phyloP scores from a whole-genome alignment of 164 flowering plant genomes.

The Platanus orientalis region DNA sequence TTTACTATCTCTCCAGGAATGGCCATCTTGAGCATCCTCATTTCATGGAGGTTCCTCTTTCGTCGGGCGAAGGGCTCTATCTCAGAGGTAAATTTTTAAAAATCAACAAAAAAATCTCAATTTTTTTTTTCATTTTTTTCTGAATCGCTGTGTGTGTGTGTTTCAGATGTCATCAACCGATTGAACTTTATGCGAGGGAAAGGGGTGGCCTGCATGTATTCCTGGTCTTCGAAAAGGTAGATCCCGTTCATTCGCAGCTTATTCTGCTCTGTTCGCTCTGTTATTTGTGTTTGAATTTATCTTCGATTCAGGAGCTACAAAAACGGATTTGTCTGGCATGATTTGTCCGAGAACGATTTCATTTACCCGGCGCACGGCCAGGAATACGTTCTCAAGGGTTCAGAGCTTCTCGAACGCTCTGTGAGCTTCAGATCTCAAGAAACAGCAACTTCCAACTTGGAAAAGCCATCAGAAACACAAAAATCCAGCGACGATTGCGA shows the following conservation, averaged over 20 bases:
- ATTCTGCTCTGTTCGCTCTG: no score
- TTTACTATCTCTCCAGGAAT: constrained; percentile 74
- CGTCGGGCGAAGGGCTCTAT: constrained; percentile 66
- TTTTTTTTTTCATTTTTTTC: no score
- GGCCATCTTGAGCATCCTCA: constrained; percentile 93
- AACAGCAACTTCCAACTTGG: constrained; percentile 20
- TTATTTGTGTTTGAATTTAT: no score
- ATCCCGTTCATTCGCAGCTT: no score
- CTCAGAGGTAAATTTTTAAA: constrained; percentile 85
- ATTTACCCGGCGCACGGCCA: constrained; percentile 80
- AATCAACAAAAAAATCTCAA: no score
- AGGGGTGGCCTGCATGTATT: constrained; percentile 72
- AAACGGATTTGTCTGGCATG: constrained; percentile 95
- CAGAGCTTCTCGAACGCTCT: constrained; percentile 51
- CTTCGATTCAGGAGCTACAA: constrained; percentile 88
- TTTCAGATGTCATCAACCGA: constrained; percentile 73
- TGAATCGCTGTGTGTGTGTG: neutral
- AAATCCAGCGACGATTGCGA: constrained; percentile 26
- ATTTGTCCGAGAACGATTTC: constrained; percentile 73
- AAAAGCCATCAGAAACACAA: constrained; percentile 18
- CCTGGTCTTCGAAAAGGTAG: constrained; percentile 84
- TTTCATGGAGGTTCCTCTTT: constrained; percentile 84
- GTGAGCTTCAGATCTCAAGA: constrained; percentile 21
- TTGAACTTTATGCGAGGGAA: constrained; percentile 70
- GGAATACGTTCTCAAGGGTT: constrained; percentile 93